phyloP scores from a whole-genome alignment of 805 yeast genomes.

The Candida stauntonica region DNA sequence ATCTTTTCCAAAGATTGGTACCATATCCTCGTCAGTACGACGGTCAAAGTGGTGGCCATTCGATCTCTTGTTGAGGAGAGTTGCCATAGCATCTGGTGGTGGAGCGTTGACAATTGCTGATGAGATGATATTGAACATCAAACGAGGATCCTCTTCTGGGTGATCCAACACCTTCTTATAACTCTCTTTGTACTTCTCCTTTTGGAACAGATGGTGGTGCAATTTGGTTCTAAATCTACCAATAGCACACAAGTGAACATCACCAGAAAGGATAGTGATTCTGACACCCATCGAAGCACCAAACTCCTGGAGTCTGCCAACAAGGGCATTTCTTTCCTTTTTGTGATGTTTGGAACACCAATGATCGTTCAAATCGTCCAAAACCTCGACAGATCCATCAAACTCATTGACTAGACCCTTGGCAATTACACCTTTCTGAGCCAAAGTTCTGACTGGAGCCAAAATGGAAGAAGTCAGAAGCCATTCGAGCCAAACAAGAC shows the following conservation, averaged over 20 bases:
- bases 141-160: constrained; percentile 69
- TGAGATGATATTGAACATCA: constrained; percentile 78
- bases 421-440: constrained; percentile 58
- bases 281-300: constrained; percentile 64
- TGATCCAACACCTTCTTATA: constrained; percentile 37
- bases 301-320: constrained; percentile 58
- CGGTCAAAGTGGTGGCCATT: constrained; percentile 59
- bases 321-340: constrained; percentile 69
- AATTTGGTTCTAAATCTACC: constrained; percentile 67
- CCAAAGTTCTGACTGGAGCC: constrained; percentile 56
- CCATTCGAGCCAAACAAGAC: constrained; percentile 86
- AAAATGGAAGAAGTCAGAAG: constrained; percentile 59
- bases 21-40: constrained; percentile 72
- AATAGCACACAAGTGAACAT: constrained; percentile 84
- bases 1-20: constrained; percentile 63
- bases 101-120: constrained; percentile 93
- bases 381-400: constrained; percentile 85
- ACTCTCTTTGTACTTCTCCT: constrained; percentile 32
- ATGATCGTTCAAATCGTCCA: constrained; percentile 93
- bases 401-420: constrained; percentile 83
- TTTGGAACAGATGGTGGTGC: constrained; percentile 38
- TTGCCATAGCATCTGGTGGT: constrained; percentile 86
- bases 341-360: constrained; percentile 94
- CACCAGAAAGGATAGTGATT: constrained; percentile 85
- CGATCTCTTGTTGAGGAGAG: constrained; percentile 62